Conservation (phyloP, 108 stramenopile species). For the Nannochloropsis oceanica region DNA sequence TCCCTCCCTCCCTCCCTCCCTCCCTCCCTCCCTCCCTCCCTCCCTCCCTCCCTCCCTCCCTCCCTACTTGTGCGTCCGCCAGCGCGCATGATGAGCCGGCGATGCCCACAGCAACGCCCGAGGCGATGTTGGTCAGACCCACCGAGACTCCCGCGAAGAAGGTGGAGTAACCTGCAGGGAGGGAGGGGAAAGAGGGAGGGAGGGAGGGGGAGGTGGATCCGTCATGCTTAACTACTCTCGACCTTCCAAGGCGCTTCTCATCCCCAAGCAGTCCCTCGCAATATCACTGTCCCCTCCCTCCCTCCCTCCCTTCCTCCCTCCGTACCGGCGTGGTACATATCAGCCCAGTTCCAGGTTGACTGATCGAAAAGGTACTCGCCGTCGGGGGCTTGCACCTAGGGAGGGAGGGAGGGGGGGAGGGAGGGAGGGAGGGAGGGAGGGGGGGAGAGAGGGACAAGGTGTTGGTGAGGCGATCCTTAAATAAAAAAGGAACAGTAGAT, state of each 20-base stretch:
- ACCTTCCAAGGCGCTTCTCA: neutral
- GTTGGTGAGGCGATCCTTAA: neutral
- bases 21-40: neutral
- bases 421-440: neutral
- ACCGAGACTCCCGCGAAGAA: slow-evolving; percentile 88
- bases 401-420: neutral
- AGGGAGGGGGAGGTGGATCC: neutral
- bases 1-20: neutral
- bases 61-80: slow-evolving; percentile 74
- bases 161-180: slow-evolving; percentile 79
- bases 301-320: neutral
- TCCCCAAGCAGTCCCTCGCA: neutral
- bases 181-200: neutral
- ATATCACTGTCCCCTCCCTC: neutral
- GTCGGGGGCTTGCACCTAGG: neutral
- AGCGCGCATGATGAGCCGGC: slow-evolving; percentile 90
- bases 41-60: neutral
- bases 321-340: neutral
- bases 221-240: neutral
- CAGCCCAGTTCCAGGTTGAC: neutral
- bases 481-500: no score
- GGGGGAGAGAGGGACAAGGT: neutral
- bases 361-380: neutral
- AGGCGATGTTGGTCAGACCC: slow-evolving; percentile 94
- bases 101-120: slow-evolving; percentile 88